phyloP scores from a whole-genome alignment of 2,329 filamentous ascomycete species.

The Hirsutella rhossiliensis region DNA sequence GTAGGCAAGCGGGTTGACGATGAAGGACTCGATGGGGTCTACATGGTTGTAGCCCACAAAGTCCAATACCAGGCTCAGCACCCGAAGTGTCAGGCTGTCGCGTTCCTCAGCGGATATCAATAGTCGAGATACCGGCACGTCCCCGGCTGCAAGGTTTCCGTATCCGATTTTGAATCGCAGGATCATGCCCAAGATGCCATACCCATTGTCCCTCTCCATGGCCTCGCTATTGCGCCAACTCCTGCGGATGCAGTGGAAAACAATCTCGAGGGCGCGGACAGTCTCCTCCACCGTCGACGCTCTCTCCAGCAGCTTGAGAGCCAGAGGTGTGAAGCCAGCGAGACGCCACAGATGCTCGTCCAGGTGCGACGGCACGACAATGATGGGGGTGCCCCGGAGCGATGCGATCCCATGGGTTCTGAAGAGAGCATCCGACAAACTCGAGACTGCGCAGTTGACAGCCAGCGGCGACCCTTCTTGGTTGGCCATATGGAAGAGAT shows the following conservation, averaged over 20 bases:
- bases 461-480: constrained; percentile 59
- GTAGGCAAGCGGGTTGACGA: constrained; percentile 92
- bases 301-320: constrained; percentile 72
- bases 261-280: constrained; percentile 65
- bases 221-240: constrained; percentile 98
- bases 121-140: constrained; percentile 24
- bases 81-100: constrained; percentile 43
- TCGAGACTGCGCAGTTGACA: constrained; percentile 79
- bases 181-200: constrained; percentile 74
- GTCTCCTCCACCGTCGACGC: constrained; percentile 60
- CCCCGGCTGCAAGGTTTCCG: constrained; percentile 16
- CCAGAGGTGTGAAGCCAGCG: constrained; percentile 79
- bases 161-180: constrained; percentile 71
- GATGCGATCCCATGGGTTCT: constrained; percentile 71
- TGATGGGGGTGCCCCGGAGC: constrained; percentile 70
- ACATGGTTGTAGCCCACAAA: constrained; percentile 82
- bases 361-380: constrained; percentile 69
- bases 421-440: constrained; percentile 78
- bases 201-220: constrained; percentile 93
- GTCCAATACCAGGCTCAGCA: constrained; percentile 65
- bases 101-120: constrained; percentile 38
- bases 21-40: constrained; percentile 77
- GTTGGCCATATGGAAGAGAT: constrained; percentile 27
- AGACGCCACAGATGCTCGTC: constrained; percentile 90
- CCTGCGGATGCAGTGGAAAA: constrained; percentile 75